phyloP scores from a whole-genome alignment of 768 basidiomycete genomes.

The Mycena belliarum region DNA sequence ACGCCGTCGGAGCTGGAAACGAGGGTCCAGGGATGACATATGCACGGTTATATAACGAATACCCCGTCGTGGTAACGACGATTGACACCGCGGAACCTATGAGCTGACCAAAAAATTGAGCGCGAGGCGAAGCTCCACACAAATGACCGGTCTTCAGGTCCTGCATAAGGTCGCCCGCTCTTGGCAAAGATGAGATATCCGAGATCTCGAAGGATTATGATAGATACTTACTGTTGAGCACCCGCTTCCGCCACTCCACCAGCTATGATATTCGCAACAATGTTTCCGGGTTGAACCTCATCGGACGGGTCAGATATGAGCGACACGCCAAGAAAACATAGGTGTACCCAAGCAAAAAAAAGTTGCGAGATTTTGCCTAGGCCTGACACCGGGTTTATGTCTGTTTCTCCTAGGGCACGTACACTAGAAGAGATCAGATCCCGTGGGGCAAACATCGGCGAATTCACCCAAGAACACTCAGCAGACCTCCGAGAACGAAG shows the following conservation, averaged over 20 bases:
- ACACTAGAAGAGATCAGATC: conserved; percentile 52
- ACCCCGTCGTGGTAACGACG: conserved; percentile 85
- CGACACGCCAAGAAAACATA: conserved; percentile 27
- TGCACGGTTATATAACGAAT: conserved; percentile 81
- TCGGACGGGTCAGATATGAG: background rate
- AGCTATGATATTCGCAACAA: conserved; percentile 97
- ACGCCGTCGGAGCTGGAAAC: conserved; percentile 95
- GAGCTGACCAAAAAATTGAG: conserved; percentile 92
- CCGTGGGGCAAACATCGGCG: background rate
- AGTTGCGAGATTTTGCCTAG: conserved; percentile 94
- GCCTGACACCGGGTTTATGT: conserved; percentile 89
- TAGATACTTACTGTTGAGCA: conserved; percentile 73
- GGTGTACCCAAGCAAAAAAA: conserved; percentile 91
- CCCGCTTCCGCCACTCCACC: conserved; percentile 96
- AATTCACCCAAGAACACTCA: conserved; percentile 82
- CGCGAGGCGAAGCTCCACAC: conserved; percentile 87
- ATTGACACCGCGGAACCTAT: conserved; percentile 90
- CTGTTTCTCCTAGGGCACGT: conserved; percentile 93
- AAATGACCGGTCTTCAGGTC: conserved; percentile 96
- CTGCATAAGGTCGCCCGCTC: conserved; percentile 98
- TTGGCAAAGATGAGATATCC: conserved; percentile 1
- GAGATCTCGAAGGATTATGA: background rate
- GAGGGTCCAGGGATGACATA: conserved; percentile 90
- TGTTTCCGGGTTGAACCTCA: conserved; percentile 75
- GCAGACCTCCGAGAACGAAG: conserved; percentile 76